Conservation (phyloP, 805 yeast genomes). For the Ogataea philodendri region DNA sequence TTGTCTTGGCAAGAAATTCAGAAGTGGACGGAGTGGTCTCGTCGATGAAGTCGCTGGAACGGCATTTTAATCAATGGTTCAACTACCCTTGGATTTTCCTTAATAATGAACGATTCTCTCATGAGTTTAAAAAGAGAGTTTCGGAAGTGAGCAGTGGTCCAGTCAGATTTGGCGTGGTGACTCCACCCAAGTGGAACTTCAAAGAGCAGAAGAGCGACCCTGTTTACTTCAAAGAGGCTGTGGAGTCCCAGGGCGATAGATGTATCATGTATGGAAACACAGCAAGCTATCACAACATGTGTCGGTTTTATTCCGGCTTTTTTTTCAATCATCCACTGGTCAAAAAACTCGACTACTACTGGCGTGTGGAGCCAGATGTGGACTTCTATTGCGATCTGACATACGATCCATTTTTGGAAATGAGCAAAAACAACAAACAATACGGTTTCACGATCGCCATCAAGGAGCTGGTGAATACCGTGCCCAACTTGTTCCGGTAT, state of each 20-base stretch:
- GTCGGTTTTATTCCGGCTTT: constrained; percentile 83
- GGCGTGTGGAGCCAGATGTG: constrained; percentile 95
- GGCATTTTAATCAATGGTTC: constrained; percentile 92
- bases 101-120: constrained; percentile 73
- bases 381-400: constrained; percentile 87
- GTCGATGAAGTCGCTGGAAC: constrained; percentile 73
- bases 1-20: constrained; percentile 76
- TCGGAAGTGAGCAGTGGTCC: constrained; percentile 51
- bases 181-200: constrained; percentile 66
- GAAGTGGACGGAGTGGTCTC: constrained; percentile 76
- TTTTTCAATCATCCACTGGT: constrained; percentile 81
- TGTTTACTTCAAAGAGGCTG: constrained; percentile 49
- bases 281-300: constrained; percentile 90
- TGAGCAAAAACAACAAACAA: constrained; percentile 65
- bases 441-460: constrained; percentile 86
- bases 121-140: constrained; percentile 58
- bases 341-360: constrained; percentile 77
- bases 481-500: constrained; percentile 75
- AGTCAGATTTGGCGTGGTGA: constrained; percentile 71
- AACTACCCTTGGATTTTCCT: constrained; percentile 90
- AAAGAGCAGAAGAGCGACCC: constrained; percentile 41
- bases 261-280: constrained; percentile 80
- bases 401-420: constrained; percentile 84
- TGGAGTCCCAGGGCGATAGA: constrained; percentile 77
- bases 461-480: constrained; percentile 75